A percentile compares a stretch with the other conserved stretches of the same genome.
Conservation (phyloP, 2,329 filamentous ascomycete species). For the Trichoderma sp. region DNA sequence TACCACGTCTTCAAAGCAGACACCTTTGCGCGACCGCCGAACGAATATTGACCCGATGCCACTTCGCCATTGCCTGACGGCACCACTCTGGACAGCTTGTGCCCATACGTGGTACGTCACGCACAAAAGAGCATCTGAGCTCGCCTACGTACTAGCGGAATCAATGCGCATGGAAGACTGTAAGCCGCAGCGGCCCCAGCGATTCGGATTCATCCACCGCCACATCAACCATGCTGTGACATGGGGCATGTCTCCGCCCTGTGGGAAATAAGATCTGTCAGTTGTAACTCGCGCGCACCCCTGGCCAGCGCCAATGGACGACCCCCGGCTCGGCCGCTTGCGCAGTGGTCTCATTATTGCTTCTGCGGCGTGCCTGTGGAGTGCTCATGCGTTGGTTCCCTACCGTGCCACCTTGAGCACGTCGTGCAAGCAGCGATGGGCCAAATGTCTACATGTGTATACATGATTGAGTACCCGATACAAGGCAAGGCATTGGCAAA, state of each 20-base stretch:
- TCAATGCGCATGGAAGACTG: conserved; percentile 9
- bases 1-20: conserved; percentile 6
- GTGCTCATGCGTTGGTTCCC: neutral
- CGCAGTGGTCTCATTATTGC: conserved; percentile 19
- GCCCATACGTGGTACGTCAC: neutral
- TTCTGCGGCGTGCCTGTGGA: conserved; percentile 13
- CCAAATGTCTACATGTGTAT: neutral
- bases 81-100: neutral
- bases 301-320: conserved; percentile 17
- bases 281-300: conserved; percentile 22
- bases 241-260: conserved; percentile 23
- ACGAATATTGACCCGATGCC: neutral
- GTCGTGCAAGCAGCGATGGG: neutral
- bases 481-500: neutral
- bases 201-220: conserved; percentile 30
- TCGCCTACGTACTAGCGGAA: conserved; percentile 14
- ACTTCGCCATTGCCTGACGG: neutral
- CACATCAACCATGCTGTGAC: conserved; percentile 17
- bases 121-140: neutral
- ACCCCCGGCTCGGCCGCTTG: conserved; percentile 17
- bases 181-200: conserved; percentile 26
- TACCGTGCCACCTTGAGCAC: neutral
- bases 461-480: neutral
- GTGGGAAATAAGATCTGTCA: conserved; percentile 30
- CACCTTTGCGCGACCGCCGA: neutral